Conservation (phyloP, 805 yeast genomes). For the baker's yeast (Saccharomyces cerevisiae) region DNA sequence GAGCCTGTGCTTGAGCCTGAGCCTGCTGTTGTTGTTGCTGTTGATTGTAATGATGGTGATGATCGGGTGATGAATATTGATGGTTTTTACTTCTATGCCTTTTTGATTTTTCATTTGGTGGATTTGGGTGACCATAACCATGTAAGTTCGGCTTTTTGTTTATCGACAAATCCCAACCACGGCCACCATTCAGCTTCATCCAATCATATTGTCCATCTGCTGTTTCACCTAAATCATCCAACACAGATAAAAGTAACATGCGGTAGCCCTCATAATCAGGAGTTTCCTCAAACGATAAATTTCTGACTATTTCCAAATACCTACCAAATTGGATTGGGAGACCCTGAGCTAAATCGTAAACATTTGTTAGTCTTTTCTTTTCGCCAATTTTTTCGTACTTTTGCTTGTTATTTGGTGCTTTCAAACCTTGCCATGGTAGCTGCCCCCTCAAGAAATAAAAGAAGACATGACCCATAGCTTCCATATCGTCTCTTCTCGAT, state of each 20-base stretch:
- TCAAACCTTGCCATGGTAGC: slow-evolving; percentile 97
- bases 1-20: slow-evolving; percentile 8
- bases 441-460: slow-evolving; percentile 91
- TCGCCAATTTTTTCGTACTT: slow-evolving; percentile 97
- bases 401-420: slow-evolving; percentile 96
- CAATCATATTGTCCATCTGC: slow-evolving; percentile 94
- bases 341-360: slow-evolving; percentile 78
- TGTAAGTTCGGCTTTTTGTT: slow-evolving; percentile 90
- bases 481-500: slow-evolving; percentile 91
- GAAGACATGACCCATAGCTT: slow-evolving; percentile 92
- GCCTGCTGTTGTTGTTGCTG: slow-evolving; percentile 1
- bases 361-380: slow-evolving; percentile 83
- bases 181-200: slow-evolving; percentile 93
- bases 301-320: slow-evolving; percentile 81
- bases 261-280: slow-evolving; percentile 90
- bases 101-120: slow-evolving; percentile 43
- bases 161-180: slow-evolving; percentile 87
- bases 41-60: not conserved
- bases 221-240: slow-evolving; percentile 58
- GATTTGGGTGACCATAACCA: slow-evolving; percentile 94
- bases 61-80: slow-evolving; percentile 8
- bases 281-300: slow-evolving; percentile 82
- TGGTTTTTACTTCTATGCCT: slow-evolving; percentile 19
- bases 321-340: slow-evolving; percentile 90
- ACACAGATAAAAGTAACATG: slow-evolving; percentile 65